Evolutionary conservation across 257 asterid genomes (phyloP).

Genomic region (Paulownia fortunei): DNA sequence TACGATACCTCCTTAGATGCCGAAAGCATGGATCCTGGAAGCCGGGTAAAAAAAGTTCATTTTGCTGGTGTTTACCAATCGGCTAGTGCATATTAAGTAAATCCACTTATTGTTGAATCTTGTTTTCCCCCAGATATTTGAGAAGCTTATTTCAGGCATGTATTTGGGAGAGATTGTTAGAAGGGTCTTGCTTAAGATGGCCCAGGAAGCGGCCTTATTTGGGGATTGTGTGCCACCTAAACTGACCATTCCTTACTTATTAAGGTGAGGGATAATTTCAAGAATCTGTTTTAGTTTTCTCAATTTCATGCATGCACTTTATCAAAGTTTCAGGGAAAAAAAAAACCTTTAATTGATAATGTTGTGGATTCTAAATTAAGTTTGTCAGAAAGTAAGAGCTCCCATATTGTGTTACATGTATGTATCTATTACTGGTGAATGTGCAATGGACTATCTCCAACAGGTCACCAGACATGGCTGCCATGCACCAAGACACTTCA

Average conservation of each 20-base stretch:
- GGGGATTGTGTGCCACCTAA: conserved; percentile 70
- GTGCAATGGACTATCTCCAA: neutral
- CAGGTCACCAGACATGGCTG: conserved; percentile 88
- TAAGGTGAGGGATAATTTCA: conserved; percentile 47
- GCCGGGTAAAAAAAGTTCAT: conserved; percentile 39
- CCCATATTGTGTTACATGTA: no score
- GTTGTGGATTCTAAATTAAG: no score
- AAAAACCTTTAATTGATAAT: no score
- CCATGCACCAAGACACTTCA: conserved; percentile 90
- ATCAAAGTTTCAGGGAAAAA: no score
- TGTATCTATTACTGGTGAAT: no score
- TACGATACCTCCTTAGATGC: conserved; percentile 61
- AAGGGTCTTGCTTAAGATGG: conserved; percentile 64
- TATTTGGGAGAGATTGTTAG: conserved; percentile 87
- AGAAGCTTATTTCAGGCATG: conserved; percentile 79
- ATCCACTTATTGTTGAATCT: neutral
- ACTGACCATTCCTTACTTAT: conserved; percentile 55
- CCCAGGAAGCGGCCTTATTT: conserved; percentile 65
- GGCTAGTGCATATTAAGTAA: neutral
- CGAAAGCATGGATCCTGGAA: conserved; percentile 64
- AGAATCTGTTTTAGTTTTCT: neutral
- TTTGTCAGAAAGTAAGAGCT: no score
- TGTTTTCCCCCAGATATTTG: conserved; percentile 56
- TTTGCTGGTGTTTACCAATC: neutral
- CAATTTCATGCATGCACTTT: no score